phyloP scores from a whole-genome alignment of 257 asterid species.

The Nicotiana benthamiana region DNA sequence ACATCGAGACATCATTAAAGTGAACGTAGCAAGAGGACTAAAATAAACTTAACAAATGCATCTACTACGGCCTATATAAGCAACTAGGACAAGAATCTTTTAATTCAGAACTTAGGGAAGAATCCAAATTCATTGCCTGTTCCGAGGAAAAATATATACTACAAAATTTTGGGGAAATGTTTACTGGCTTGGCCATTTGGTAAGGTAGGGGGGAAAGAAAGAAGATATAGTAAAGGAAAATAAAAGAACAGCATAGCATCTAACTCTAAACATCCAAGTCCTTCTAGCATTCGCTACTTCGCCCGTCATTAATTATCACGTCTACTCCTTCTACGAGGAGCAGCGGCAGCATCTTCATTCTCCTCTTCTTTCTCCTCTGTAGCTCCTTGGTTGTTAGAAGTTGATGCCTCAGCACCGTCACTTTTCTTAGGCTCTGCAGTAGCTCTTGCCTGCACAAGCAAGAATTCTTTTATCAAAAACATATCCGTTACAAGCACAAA shows the following conservation, averaged over 20 bases:
- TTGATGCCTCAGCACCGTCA: constrained; percentile 46
- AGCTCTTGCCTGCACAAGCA: constrained; percentile 34
- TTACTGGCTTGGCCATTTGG: background rate
- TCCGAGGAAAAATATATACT: background rate
- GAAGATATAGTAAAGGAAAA: background rate
- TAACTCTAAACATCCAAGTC: background rate
- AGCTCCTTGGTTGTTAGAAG: constrained; percentile 37
- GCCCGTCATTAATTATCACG: constrained; percentile 10
- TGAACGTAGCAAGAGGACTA: background rate
- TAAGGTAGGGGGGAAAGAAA: background rate
- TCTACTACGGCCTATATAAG: background rate
- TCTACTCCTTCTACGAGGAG: constrained; percentile 13
- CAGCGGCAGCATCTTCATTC: constrained; percentile 14
- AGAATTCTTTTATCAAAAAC: background rate
- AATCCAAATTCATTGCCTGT: background rate
- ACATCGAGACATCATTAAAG: background rate
- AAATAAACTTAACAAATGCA: background rate
- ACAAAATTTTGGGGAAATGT: background rate
- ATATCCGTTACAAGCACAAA: background rate
- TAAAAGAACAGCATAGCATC: background rate
- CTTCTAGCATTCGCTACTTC: background rate
- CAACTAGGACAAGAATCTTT: background rate
- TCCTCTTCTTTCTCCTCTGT: constrained; percentile 59
- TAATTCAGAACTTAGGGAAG: background rate
- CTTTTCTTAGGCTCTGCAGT: constrained; percentile 35